Percentiles rank a stretch among this genome's conserved stretches.
phyloP scores from a whole-genome alignment of 495 filamentous ascomycete genomes.

The Jackrogersella minutella region DNA sequence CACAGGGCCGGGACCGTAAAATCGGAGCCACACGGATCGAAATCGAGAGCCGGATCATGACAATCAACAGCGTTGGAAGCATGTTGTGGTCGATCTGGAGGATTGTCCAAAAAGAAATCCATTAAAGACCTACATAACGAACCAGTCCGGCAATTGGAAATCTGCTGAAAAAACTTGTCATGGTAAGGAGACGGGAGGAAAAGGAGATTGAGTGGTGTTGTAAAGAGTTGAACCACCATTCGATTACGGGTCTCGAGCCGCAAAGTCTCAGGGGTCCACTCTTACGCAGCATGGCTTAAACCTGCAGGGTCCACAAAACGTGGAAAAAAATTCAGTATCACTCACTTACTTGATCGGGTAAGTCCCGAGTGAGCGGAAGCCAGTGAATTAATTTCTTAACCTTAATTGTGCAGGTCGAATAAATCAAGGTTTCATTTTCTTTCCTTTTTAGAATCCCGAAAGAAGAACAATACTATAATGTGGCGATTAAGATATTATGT shows the following conservation, averaged over 20 bases:
- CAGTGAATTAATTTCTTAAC: conserved; percentile 19
- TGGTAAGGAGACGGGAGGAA: conserved; percentile 2
- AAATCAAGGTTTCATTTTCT: conserved; percentile 15
- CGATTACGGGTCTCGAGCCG: conserved; percentile 28
- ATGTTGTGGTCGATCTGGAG: not conserved
- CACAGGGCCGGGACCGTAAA: conserved; percentile 37
- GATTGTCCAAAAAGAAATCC: not conserved
- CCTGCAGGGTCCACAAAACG: conserved; percentile 3
- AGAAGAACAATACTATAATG: conserved; percentile 1
- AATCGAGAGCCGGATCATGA: conserved; percentile 25
- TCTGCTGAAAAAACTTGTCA: conserved; percentile 11
- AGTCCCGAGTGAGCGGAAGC: conserved; percentile 27
- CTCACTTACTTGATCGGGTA: conserved; percentile 27
- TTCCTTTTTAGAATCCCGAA: not conserved
- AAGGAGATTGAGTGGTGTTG: conserved; percentile 27
- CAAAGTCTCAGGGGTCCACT: conserved; percentile 20
- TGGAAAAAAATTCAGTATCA: conserved; percentile 28
- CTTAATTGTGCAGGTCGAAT: conserved; percentile 3
- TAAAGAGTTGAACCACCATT: conserved; percentile 35
- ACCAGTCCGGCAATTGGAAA: not conserved
- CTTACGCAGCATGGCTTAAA: conserved; percentile 1
- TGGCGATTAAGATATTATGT: not conserved
- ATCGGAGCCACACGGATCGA: conserved; percentile 35
- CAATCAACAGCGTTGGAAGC: not conserved
- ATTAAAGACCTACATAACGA: conserved; percentile 1